Conservation (phyloP, 495 filamentous ascomycete species). For the Friedmanniomyces endolithicus region DNA sequence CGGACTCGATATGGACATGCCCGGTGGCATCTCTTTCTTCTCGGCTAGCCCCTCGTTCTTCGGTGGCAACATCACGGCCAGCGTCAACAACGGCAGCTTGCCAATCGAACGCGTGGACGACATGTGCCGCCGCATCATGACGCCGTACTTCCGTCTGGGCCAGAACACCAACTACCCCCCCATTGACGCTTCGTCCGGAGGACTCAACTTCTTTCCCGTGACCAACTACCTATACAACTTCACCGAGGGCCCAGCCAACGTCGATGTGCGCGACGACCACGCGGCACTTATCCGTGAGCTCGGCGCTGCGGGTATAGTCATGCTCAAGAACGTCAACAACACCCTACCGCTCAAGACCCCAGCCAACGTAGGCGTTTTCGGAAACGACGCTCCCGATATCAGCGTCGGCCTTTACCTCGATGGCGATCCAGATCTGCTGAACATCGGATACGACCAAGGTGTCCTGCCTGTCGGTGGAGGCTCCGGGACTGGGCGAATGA, state of each 20-base stretch:
- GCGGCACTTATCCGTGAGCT: conserved; percentile 41
- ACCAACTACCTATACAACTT: conserved; percentile 18
- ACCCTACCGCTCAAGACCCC: conserved; percentile 42
- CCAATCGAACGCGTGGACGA: conserved; percentile 22
- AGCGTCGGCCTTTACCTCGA: conserved; percentile 33
- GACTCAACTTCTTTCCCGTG: conserved; percentile 10
- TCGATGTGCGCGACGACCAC: conserved; percentile 42
- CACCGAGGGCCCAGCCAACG: conserved; percentile 12
- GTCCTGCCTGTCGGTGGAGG: conserved; percentile 48
- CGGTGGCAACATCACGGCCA: conserved; percentile 24
- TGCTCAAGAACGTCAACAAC: conserved; percentile 49
- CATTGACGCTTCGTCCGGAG: conserved; percentile 14
- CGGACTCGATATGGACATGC: conserved; percentile 30
- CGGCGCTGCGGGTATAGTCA: conserved; percentile 45
- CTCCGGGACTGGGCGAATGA: conserved; percentile 43
- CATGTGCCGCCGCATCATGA: conserved; percentile 28
- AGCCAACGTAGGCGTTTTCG: conserved; percentile 46
- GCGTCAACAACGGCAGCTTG: conserved; percentile 26
- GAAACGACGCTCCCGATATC: conserved; percentile 45
- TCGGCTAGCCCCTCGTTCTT: conserved; percentile 18
- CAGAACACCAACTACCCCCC: conserved; percentile 20
- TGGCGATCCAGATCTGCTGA: conserved; percentile 18
- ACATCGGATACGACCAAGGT: conserved; percentile 37
- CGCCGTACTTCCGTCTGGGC: conserved; percentile 26
- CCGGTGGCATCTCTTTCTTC: conserved; percentile 22